Percentiles rank a stretch among this genome's conserved stretches.
Evolutionary conservation across 2,329 filamentous ascomycete genomes (phyloP).

Genomic region (Trichoderma hamatum): DNA sequence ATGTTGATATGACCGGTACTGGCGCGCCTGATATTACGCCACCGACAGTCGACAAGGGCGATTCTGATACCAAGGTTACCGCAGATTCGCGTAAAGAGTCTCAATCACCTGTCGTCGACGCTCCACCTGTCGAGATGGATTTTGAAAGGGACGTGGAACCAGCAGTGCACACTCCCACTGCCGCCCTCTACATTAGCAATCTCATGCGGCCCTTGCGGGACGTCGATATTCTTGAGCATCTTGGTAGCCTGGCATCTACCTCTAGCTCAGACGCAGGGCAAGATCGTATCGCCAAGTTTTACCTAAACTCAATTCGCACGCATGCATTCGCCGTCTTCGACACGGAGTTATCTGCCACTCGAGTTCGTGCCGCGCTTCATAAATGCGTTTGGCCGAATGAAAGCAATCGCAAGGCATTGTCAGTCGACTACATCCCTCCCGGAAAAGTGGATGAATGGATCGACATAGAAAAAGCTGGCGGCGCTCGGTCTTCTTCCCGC

Average conservation of each 20-base stretch:
- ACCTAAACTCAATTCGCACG: slow-evolving; percentile 82
- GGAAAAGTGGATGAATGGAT: slow-evolving; percentile 76
- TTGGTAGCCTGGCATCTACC: slow-evolving; percentile 68
- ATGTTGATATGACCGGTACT: not conserved
- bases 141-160: slow-evolving; percentile 50
- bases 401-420: slow-evolving; percentile 78
- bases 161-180: slow-evolving; percentile 71
- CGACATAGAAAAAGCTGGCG: slow-evolving; percentile 60
- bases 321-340: slow-evolving; percentile 82
- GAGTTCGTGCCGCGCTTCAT: slow-evolving; percentile 77
- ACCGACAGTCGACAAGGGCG: not conserved
- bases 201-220: slow-evolving; percentile 84
- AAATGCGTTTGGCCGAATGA: slow-evolving; percentile 84
- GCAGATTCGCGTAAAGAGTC: not conserved
- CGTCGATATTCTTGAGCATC: slow-evolving; percentile 66
- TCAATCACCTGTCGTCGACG: not conserved
- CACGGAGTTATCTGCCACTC: slow-evolving; percentile 69
- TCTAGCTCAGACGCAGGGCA: slow-evolving; percentile 48
- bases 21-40: not conserved
- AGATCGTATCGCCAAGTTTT: slow-evolving; percentile 65
- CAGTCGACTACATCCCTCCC: slow-evolving; percentile 86
- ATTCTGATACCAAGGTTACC: not conserved
- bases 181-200: slow-evolving; percentile 84
- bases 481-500: slow-evolving; percentile 49
- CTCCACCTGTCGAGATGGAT: slow-evolving; percentile 37